Evolutionary conservation across 805 yeast species (phyloP), one percentile per base, ranked within the genome.

Genomic region (Myxozyma monticola): DNA sequence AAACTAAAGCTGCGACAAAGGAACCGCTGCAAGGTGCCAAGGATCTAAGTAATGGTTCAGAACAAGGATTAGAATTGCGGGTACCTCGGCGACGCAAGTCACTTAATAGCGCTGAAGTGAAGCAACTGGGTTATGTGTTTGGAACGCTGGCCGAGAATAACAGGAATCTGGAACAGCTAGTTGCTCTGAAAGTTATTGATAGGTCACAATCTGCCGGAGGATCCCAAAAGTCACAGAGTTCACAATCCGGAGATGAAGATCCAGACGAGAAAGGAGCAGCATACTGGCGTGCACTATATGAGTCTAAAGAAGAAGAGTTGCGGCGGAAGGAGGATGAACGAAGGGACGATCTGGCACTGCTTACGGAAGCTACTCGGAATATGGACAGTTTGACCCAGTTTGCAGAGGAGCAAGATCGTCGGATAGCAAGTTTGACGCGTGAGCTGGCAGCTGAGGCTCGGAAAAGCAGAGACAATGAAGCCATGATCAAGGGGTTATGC

Each of bases 251-350:
- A n/a, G n/a, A n/a, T n/a, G n/a, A n/a, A n/a, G n/a, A n/a, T n/a
- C n/a, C n/a, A n/a, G n/a, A n/a, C n/a, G n/a, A n/a, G n/a, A n/a
- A n/a, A n/a, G n/a, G n/a, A n/a, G n/a, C n/a, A n/a, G n/a, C n/a
- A n/a, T n/a, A n/a, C n/a, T n/a, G n/a, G n/a, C 14, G 9, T 28
- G 31, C 9, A 28, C 14, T 14, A 10, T 28, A 9, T 18, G 31
- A 35, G 4, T 20, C 18, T 2, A n/a, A 37, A 17, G 49, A 42
- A 8, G 45, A 37, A 4, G 17, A 21, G 10, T 49, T 37, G 22
- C 46, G 54, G 54, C 46, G 39, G 37, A 14, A 20, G 25, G 39
- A 44, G 31, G 46, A 30, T 26, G 50, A 52, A n/a, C 39, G 42
- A 12, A 34, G 34, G 12, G 36, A 49, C 20, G 30, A 25, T 12